These are phyloP conservation scores for Scheffersomyces amazonensis DNA, from an alignment of 805 yeast genomes.

Conservation along the genomic window DNA sequence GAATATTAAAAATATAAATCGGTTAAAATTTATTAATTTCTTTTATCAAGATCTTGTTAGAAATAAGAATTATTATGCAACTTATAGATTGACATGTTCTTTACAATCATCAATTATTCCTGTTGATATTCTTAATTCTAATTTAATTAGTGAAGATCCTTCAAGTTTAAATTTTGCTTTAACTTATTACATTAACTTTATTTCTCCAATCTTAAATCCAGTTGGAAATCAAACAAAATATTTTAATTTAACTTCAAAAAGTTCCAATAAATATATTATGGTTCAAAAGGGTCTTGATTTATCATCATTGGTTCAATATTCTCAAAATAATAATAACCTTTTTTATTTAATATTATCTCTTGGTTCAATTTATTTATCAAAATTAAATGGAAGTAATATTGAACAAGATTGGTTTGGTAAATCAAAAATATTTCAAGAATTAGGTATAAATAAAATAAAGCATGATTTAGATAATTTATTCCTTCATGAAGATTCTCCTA, in stretches of 20 bases:
- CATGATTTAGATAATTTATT: constrained; percentile 5
- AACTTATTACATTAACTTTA: constrained; percentile 20
- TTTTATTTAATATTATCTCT: constrained; percentile 22
- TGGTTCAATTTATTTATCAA: constrained; percentile 23
- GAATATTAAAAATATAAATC: constrained; percentile 9
- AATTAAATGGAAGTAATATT: constrained; percentile 7
- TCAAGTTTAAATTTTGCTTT: constrained; percentile 17
- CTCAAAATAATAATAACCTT: constrained; percentile 17
- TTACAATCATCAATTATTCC: constrained; percentile 22
- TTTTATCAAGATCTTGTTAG: constrained; percentile 11
- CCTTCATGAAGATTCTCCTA: neutral
- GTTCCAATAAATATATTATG: constrained; percentile 7
- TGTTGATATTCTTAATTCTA: constrained; percentile 11
- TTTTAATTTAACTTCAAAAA: constrained; percentile 4
- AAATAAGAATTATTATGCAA: neutral
- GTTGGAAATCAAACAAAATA: constrained; percentile 11
- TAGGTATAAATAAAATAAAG: constrained; percentile 13
- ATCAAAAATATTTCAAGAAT: constrained; percentile 13
- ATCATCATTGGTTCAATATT: constrained; percentile 18
- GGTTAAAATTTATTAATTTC: constrained; percentile 17
- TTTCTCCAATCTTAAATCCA: constrained; percentile 28
- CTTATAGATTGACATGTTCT: constrained; percentile 5
- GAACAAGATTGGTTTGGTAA: constrained; percentile 15
- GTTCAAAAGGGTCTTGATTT: constrained; percentile 23
- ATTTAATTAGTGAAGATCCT: constrained; percentile 7